phyloP scores from a whole-genome alignment of 2,329 filamentous ascomycete genomes.

The Fusarium guadeloupense region DNA sequence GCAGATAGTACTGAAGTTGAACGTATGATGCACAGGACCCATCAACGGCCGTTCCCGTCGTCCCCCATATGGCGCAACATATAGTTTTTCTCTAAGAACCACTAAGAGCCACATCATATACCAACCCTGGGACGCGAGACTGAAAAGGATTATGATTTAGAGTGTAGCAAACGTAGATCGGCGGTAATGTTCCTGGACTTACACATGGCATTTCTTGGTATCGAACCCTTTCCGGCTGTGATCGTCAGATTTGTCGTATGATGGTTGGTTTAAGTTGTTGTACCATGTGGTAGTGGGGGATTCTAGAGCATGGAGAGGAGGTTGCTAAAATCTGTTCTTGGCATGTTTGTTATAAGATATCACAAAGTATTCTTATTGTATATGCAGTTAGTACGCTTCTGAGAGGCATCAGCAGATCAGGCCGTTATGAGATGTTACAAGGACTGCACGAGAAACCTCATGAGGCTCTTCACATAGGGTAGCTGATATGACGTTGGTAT shows the following conservation, averaged over 20 bases:
- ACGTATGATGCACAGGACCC: background rate
- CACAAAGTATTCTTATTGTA: no score
- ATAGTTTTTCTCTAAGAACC: background rate
- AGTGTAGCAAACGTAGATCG: slow-evolving; percentile 7
- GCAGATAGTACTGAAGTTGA: background rate
- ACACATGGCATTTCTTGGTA: background rate
- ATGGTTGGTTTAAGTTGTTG: background rate
- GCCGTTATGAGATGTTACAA: no score
- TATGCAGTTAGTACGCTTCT: no score
- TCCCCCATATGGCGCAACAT: background rate
- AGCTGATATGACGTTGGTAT: no score
- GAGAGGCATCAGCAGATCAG: no score
- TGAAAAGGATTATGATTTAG: background rate
- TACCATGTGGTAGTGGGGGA: slow-evolving; percentile 1
- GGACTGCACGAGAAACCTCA: no score
- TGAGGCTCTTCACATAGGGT: no score
- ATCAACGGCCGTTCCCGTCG: slow-evolving; percentile 7
- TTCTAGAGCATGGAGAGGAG: slow-evolving; percentile 1
- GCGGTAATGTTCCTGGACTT: background rate
- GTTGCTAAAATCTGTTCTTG: background rate
- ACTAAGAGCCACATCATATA: slow-evolving; percentile 16
- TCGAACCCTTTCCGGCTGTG: background rate
- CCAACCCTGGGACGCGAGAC: background rate
- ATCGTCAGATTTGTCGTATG: slow-evolving; percentile 5
- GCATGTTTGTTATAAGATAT: background rate